Evolutionary conservation across 495 filamentous ascomycete genomes (phyloP).

Genomic region (Xylaria acuta): DNA sequence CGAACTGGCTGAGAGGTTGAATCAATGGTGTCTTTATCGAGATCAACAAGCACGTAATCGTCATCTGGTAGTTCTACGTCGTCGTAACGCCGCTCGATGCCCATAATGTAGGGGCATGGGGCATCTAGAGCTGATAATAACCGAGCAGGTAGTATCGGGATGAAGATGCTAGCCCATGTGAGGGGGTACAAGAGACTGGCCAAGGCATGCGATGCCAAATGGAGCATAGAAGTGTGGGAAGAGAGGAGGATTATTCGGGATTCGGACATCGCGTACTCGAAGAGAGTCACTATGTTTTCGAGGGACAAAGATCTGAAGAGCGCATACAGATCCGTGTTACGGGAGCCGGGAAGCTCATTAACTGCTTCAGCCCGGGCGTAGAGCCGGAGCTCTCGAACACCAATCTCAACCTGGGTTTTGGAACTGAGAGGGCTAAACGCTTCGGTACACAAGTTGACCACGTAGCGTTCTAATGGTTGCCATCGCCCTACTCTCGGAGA

Average conservation of each 20-base stretch:
- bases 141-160: conserved; percentile 87
- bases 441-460: conserved; percentile 96
- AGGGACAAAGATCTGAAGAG: conserved; percentile 88
- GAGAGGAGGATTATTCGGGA: conserved; percentile 95
- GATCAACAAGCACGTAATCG: conserved; percentile 92
- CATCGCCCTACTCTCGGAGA: conserved; percentile 93
- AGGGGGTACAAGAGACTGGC: conserved; percentile 86
- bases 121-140: conserved; percentile 90
- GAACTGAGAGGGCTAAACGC: conserved; percentile 90
- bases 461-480: conserved; percentile 96
- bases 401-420: conserved; percentile 93
- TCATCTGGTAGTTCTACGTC: conserved; percentile 92
- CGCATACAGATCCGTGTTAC: conserved; percentile 91
- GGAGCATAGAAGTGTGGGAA: conserved; percentile 94
- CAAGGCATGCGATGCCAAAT: conserved; percentile 85
- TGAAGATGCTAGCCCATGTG: conserved; percentile 91
- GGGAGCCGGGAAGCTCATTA: conserved; percentile 92
- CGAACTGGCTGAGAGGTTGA: conserved; percentile 73
- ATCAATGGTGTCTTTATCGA: conserved; percentile 89
- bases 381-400: conserved; percentile 85
- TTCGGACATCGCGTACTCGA: conserved; percentile 93
- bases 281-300: conserved; percentile 87
- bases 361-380: conserved; percentile 91
- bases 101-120: conserved; percentile 95
- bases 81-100: conserved; percentile 93